Conservation (phyloP, 75 land plant species). For the Gnetum montanum region DNA sequence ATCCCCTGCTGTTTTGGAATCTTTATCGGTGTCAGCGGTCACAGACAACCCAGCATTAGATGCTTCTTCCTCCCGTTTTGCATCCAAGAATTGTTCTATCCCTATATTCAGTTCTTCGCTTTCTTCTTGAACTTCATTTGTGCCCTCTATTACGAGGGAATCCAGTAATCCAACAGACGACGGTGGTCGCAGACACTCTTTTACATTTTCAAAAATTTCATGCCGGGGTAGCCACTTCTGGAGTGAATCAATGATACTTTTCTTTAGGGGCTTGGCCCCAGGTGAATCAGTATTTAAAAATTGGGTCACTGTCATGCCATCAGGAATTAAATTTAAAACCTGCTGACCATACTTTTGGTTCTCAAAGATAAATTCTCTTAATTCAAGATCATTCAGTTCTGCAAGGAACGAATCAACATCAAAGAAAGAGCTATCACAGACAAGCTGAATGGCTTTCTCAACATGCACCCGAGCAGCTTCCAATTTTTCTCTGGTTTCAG, state of each 20-base stretch:
- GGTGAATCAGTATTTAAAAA: slow-evolving; percentile 3
- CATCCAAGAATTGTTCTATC: slow-evolving; percentile 1
- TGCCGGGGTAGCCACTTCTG: not conserved
- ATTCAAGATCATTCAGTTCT: too few relatives aligned
- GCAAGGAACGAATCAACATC: too few relatives aligned
- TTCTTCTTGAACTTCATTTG: not conserved
- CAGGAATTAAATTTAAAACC: too few relatives aligned
- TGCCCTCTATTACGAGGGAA: too few relatives aligned
- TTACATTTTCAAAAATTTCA: not conserved
- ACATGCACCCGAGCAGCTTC: not conserved
- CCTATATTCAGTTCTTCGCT: not conserved
- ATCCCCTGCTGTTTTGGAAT: too few relatives aligned
- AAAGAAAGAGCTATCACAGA: not conserved
- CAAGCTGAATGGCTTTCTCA: slow-evolving; percentile 1
- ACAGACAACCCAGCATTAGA: too few relatives aligned
- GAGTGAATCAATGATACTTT: not conserved
- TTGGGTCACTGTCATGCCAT: too few relatives aligned
- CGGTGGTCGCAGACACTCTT: not conserved
- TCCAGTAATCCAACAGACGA: not conserved
- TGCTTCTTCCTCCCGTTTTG: slow-evolving; percentile 7
- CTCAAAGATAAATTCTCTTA: too few relatives aligned
- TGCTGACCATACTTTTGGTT: too few relatives aligned
- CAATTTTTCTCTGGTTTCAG: not conserved
- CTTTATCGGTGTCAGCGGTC: too few relatives aligned
- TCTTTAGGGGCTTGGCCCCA: not conserved